Evolutionary conservation across 768 basidiomycete genomes (phyloP), one percentile per base, ranked within the genome.

Genomic region (Lyophyllum shimeji): DNA sequence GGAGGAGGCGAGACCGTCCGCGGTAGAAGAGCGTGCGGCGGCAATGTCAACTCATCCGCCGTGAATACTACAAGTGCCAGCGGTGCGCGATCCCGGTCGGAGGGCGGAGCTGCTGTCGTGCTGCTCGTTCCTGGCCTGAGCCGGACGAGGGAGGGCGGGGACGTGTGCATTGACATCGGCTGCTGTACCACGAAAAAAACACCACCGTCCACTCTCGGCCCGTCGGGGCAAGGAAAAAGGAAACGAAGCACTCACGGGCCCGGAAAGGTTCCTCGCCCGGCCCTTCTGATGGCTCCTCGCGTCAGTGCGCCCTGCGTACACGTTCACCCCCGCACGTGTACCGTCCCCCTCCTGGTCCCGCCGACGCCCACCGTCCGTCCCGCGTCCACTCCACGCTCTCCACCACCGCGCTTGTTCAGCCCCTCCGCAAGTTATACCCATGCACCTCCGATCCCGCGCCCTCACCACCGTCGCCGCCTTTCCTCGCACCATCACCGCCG

Each of bases 311-410:
- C 92, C 88, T 0, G 90, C 92, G 55, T 86, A 86, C 3, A 89
- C 90, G 66, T 92, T 89, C 7, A 86, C 74, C 7, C 86, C 82
- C 90, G 93, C 0, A 93, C 71, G 70, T 93, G 90, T 18, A 86
- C 70, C 0, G 83, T 88, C 54, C 83, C 68, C 60, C 84, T 84
- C 64, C 74, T 64, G 34, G 86, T 90, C n/a, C 82, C 33, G 90
- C 69, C 2, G 83, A 90, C 17, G 84, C 68, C 87, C 88, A 93
- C 33, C 85, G 69, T 13, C 85, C 86, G 62, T 87, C 86, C 7
- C 59, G 52, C 7, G 77, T 76, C 79, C 82, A 84, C 23, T 70
- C 71, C 12, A 87, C 70, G 12, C 69, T 70, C 51, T 85, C 82
- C 15, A 93, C 79, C 4, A 82, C 70, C 5, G 85, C 89, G 2